These are phyloP conservation scores for Chenopodium quinoa DNA, from an alignment of 148 eudicot species.

Conservation along the genomic window DNA sequence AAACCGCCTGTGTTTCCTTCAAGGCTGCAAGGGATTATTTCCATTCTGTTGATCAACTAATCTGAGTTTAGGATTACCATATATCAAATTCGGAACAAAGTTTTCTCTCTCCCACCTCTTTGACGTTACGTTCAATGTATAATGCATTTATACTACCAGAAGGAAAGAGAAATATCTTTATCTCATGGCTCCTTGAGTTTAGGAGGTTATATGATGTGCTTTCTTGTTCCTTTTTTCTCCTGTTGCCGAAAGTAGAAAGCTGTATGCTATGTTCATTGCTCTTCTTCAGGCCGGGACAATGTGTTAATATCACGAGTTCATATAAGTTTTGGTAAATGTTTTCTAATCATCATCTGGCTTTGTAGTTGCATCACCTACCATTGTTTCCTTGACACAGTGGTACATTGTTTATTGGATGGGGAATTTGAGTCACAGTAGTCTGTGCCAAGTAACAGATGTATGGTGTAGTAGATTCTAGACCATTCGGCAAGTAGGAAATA, in stretches of 20 bases:
- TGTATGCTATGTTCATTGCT: background rate
- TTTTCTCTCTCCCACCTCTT: background rate
- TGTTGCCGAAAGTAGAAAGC: background rate
- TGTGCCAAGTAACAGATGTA: background rate
- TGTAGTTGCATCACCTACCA: background rate
- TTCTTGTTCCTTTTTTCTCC: background rate
- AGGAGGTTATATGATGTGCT: background rate
- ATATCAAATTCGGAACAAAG: background rate
- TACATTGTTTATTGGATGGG: background rate
- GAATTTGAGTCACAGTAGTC: background rate
- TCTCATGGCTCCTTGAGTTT: background rate
- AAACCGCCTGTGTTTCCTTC: background rate
- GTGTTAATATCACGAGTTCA: too few species aligned
- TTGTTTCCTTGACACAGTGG: background rate
- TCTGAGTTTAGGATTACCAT: background rate
- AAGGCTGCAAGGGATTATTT: background rate
- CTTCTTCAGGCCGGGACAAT: background rate
- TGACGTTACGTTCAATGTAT: background rate
- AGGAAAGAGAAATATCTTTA: background rate
- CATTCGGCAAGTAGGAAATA: background rate
- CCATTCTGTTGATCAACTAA: background rate
- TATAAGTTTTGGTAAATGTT: background rate
- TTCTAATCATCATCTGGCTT: background rate
- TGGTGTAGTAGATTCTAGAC: background rate
- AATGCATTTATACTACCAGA: constrained; percentile 1